Evolutionary conservation across 2,329 filamentous ascomycete species (phyloP).

Genomic region (Fusarium sp.): DNA sequence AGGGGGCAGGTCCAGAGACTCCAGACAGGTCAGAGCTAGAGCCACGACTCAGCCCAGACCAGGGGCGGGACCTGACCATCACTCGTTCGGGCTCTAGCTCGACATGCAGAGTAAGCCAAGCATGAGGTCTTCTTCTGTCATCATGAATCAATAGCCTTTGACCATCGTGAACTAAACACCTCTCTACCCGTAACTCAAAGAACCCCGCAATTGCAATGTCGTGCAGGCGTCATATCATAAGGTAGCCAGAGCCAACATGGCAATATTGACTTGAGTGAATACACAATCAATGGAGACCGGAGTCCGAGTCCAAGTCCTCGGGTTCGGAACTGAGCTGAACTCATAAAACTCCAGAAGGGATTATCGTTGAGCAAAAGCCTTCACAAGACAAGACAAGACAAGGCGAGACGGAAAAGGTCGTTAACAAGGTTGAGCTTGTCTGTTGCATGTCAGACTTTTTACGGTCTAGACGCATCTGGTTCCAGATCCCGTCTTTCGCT

Average conservation of each 20-base stretch:
- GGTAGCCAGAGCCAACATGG: neutral
- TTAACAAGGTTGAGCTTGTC: constrained; percentile 16
- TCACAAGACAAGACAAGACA: neutral
- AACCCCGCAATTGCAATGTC: constrained; percentile 27
- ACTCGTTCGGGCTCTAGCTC: constrained; percentile 17
- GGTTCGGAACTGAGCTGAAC: neutral
- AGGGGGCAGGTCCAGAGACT: constrained; percentile 32
- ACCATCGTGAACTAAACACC: neutral
- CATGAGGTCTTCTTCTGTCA: constrained; percentile 22
- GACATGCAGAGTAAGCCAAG: constrained; percentile 11
- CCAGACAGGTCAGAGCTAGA: neutral
- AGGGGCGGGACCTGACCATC: constrained; percentile 12
- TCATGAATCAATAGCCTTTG: constrained; percentile 19
- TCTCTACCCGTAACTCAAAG: neutral
- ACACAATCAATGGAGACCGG: constrained; percentile 9
- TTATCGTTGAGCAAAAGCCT: constrained; percentile 7
- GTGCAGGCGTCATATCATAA: constrained; percentile 9
- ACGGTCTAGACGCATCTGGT: constrained; percentile 15
- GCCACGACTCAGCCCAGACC: neutral
- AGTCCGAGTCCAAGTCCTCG: constrained; percentile 8
- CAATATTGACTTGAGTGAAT: neutral
- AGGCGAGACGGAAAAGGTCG: neutral
- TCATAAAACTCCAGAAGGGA: neutral
- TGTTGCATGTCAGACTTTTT: neutral
- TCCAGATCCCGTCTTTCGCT: neutral